These are phyloP conservation scores for Fusarium equiseti DNA, from an alignment of 2,329 filamentous ascomycete genomes.

Conservation along the genomic window DNA sequence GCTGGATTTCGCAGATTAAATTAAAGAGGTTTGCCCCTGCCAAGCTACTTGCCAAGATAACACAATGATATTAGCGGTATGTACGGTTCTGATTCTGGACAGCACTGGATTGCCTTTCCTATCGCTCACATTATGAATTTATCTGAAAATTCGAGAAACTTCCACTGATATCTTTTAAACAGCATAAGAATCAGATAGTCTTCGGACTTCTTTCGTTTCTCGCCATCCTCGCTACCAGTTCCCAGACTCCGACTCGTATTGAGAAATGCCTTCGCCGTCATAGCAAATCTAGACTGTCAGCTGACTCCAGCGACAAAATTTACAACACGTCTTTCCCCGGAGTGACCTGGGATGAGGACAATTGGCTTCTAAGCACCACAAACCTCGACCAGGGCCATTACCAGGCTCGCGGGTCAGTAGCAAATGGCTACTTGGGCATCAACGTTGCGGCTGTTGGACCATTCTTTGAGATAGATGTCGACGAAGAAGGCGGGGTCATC, in stretches of 20 bases:
- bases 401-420: conserved; percentile 3
- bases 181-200: background rate
- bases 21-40: background rate
- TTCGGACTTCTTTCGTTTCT: background rate
- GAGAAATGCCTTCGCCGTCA: background rate
- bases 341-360: conserved; percentile 6
- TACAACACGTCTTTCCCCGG: conserved; percentile 3
- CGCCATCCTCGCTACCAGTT: background rate
- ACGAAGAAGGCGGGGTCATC: background rate
- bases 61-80: background rate
- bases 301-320: background rate
- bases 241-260: accelerated
- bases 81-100: background rate
- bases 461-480: background rate
- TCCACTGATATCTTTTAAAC: background rate
- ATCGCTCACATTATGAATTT: background rate
- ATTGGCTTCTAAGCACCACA: conserved; percentile 7
- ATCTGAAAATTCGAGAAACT: accelerated
- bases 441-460: conserved; percentile 2
- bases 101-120: background rate
- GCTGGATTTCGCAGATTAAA: background rate
- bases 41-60: background rate
- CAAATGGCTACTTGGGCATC: conserved; percentile 15
- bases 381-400: background rate
- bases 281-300: accelerated